These are phyloP conservation scores for Glycine tomentella DNA, from an alignment of 306 rosid species.

Conservation along the genomic window DNA sequence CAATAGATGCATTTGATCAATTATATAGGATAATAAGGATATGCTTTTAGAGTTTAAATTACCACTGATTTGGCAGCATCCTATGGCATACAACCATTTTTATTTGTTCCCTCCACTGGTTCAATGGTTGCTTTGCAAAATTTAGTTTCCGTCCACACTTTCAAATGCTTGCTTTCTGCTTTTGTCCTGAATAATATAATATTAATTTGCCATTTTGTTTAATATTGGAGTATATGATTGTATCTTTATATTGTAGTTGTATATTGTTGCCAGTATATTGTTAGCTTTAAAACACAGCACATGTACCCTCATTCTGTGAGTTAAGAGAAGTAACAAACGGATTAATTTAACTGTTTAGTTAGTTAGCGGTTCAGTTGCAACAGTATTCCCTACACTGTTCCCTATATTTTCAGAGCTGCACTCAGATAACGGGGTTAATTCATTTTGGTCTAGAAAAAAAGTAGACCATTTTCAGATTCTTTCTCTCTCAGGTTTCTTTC, in stretches of 20 bases:
- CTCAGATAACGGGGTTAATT: not conserved
- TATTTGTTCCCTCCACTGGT: conserved; percentile 15
- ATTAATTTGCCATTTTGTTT: not conserved
- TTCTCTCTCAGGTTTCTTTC: not conserved
- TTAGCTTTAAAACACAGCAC: not conserved
- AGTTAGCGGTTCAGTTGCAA: not conserved
- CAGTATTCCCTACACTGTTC: not conserved
- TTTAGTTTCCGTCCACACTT: conserved; percentile 6
- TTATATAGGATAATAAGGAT: conserved; percentile 23
- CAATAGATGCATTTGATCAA: conserved; percentile 27
- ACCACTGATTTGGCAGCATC: conserved; percentile 1
- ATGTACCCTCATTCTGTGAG: not conserved
- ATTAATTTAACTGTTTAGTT: not conserved
- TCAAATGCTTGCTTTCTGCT: conserved; percentile 28
- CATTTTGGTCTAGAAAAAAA: not conserved
- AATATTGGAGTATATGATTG: not conserved
- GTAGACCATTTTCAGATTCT: not conserved
- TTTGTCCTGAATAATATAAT: conserved; percentile 4
- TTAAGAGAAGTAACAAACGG: no score
- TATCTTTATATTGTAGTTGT: not conserved
- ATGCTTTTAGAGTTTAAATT: conserved; percentile 18
- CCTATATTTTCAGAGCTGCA: not conserved
- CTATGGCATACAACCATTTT: not conserved
- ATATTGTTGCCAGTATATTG: not conserved
- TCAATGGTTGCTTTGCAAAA: conserved; percentile 31